Evolutionary conservation across 2,329 filamentous ascomycete genomes (phyloP), one percentile per base, ranked within the genome.

Genomic region (Colletotrichum echinochloae): DNA sequence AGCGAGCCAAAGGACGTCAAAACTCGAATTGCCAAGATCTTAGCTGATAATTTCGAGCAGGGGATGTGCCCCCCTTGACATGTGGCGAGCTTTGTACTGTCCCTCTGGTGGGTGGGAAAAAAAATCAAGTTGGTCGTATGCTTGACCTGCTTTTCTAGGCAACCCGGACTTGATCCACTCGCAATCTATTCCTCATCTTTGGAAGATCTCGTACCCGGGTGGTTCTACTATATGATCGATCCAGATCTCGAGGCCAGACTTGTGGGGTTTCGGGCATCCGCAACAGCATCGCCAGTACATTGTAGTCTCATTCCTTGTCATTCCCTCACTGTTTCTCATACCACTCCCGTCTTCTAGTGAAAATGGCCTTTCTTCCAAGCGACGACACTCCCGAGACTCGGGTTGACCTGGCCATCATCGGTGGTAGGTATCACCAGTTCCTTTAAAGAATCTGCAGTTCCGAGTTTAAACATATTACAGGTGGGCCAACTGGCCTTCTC

Each of bases 401-500:
- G 18, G 76, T 80, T 57, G 81, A 82, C 70, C 72, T 83, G 51
- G 75, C 76, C 9, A 79, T 83, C n/a, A 74, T 82, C 60, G 81
- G 81, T 60, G 80, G 80, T 80, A 73, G 57, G 76, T 59, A 20
- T 18, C 6, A 16, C 23, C 20, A 35, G 3, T 8, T 18, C 23
- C 2, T 16, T 20, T 12, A 26, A 30, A 41, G 14, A 7, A 16
- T 14, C 16, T 8, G 3, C 2, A 14, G 5, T 33, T n/a, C 57
- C 48, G 20, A 51, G 59, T 44, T 39, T n/a, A n/a, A n/a, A n/a
- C n/a, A 49, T 28, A 11, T 6, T 9, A 49, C 60, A 79, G 83
- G 82, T 62, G 83, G 84, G 16, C 83, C 83, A 51, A 85, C 83
- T 23, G 84, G 84, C 20, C 78, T 86, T 1, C 79, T 85, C 20